A percentile compares a stretch with the other conserved stretches of the same genome.
These are phyloP conservation scores for Clonostachys rosea DNA, from an alignment of 2,329 filamentous ascomycete species.

Conservation along the genomic window DNA sequence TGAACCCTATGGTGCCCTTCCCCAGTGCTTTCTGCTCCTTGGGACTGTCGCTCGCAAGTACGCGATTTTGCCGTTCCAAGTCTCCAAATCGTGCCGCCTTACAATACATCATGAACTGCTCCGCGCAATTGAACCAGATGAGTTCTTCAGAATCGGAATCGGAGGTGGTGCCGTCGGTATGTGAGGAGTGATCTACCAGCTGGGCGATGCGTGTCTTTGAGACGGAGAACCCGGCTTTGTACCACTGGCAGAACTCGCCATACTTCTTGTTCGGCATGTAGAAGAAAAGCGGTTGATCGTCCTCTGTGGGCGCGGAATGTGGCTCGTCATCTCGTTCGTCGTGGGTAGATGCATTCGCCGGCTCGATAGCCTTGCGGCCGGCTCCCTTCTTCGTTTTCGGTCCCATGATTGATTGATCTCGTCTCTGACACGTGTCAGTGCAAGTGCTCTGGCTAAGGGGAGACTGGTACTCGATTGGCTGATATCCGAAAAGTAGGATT, in stretches of 20 bases:
- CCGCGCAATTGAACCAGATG: slow-evolving; percentile 21
- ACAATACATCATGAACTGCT: slow-evolving; percentile 37
- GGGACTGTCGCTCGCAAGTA: slow-evolving; percentile 16
- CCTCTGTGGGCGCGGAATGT: too few species aligned
- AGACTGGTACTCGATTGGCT: too few species aligned
- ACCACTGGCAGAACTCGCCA: slow-evolving; percentile 30
- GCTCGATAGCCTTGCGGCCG: too few species aligned
- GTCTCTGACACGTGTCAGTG: too few species aligned
- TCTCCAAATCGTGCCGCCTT: slow-evolving; percentile 29
- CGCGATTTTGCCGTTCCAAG: slow-evolving; percentile 7
- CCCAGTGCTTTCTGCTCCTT: slow-evolving; percentile 21
- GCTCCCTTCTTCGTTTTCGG: too few species aligned
- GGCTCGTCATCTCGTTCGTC: too few species aligned
- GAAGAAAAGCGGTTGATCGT: slow-evolving; percentile 17
- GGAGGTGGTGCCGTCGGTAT: too few species aligned
- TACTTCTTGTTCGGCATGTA: slow-evolving; percentile 17
- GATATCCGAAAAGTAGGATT: too few species aligned
- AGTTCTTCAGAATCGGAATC: background rate
- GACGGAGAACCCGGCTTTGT: slow-evolving; percentile 17
- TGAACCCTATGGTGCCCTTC: slow-evolving; percentile 15
- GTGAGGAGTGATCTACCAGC: slow-evolving; percentile 12
- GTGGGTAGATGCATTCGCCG: too few species aligned
- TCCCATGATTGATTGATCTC: too few species aligned
- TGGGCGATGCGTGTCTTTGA: slow-evolving; percentile 15
- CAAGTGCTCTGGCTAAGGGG: too few species aligned